Evolutionary conservation across 305 asterid genomes (phyloP), one percentile per base, ranked within the genome.

Genomic region (Plantago coronopus): DNA sequence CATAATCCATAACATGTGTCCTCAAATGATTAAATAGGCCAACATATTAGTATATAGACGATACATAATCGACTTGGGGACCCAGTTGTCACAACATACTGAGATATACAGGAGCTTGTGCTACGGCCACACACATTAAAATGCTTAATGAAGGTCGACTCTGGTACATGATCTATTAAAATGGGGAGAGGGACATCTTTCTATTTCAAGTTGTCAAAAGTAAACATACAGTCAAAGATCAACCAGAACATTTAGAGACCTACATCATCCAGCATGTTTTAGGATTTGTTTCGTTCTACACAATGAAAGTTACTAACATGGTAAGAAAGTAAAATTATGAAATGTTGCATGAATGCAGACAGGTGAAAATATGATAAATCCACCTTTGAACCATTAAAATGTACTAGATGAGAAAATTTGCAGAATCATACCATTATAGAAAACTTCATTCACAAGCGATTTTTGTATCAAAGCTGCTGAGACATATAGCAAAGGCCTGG

Each of bases 391-490:
- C 43, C 34, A 27, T 27, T 2, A 27, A 38, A 8, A 38, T 4
- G 9, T 7, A 37, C 1, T 38, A 38, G 16, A 38, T 25, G 3
- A 23, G 59, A 23, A 18, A 60, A 46, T 23, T 38, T 27, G 21
- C 4, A 54, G 62, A 53, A 6, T 48, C 38, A 43, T 48, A 56
- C 73, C 73, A 46, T 54, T n/a, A 25, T 14, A 27, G 53, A 58
- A 18, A 37, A 5, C 62, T 5, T 72, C 71, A 89, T 74, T 89
- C 97, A 38, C 97, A 86, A 29, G 96, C 95, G 17, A 88, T 86
- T 71, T 88, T 91, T 1, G 98, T 86, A 62, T 91, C 98, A 59
- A 91, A 91, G 83, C 95, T 82, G 88, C 96, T 88, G 57, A 91
- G 96, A 63, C 94, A 91, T 64, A 91, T 81, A 49, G 98, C 83